These are phyloP conservation scores for Trifolium subterraneum DNA, from an alignment of 306 rosid genomes.

Conservation along the genomic window DNA sequence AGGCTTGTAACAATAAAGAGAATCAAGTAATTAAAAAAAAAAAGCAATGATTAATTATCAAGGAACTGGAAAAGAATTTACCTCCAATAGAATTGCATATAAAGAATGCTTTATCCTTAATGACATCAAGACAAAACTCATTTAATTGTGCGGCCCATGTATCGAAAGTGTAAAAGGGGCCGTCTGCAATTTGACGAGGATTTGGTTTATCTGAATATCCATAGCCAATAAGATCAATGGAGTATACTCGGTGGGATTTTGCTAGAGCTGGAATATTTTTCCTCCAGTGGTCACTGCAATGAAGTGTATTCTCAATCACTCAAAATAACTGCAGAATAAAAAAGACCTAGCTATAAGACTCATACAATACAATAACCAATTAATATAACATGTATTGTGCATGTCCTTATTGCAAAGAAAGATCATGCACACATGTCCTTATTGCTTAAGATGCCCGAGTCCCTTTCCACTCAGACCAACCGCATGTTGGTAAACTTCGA, in stretches of 20 bases:
- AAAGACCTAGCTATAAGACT: conserved; percentile 34
- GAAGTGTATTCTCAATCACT: conserved; percentile 44
- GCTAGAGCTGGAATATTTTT: conserved; percentile 80
- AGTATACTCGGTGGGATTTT: conserved; percentile 74
- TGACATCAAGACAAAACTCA: conserved; percentile 75
- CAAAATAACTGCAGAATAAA: conserved; percentile 36
- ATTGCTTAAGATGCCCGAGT: too few species aligned
- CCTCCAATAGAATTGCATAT: conserved; percentile 98
- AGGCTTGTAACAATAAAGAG: conserved; percentile 1
- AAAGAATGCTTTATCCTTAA: conserved; percentile 80
- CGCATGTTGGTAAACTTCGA: too few species aligned
- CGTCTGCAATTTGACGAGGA: conserved; percentile 68
- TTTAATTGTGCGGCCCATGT: conserved; percentile 93
- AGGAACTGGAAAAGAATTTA: conserved; percentile 37
- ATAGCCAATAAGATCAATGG: conserved; percentile 95
- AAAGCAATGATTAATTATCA: conserved; percentile 1
- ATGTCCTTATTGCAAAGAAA: conserved; percentile 5
- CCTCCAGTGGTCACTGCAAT: conserved; percentile 95
- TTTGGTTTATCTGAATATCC: conserved; percentile 97
- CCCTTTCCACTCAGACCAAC: too few species aligned
- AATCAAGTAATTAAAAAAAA: not conserved
- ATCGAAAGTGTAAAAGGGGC: conserved; percentile 78
- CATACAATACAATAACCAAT: conserved; percentile 17
- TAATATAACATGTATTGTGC: not conserved
- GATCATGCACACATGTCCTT: not conserved